Conservation (phyloP, 164 flowering plant genomes). For the Brasenia schreberi region DNA sequence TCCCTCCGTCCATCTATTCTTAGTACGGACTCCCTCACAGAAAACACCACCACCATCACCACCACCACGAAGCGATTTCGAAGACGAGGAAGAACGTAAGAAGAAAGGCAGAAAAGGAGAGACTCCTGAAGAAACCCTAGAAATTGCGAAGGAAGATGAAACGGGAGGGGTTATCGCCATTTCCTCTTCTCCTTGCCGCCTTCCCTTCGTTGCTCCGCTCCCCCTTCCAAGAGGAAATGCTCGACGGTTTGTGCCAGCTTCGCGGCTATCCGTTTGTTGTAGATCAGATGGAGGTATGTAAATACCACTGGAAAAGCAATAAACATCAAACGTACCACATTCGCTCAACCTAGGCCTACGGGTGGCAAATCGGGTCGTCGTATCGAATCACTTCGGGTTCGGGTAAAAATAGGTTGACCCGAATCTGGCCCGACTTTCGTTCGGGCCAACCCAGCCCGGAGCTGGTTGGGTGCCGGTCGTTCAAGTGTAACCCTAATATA, state of each 20-base stretch:
- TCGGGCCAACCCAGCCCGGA: not conserved
- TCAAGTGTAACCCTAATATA: too few relatives aligned
- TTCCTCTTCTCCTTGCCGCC: not conserved
- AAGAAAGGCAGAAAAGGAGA: constrained; percentile 3
- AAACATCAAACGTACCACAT: not conserved
- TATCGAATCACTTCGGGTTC: too few relatives aligned
- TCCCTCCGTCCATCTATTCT: not conserved
- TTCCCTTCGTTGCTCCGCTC: not conserved
- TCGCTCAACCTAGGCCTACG: not conserved
- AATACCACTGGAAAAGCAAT: not conserved
- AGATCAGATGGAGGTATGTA: not conserved
- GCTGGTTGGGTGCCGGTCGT: too few relatives aligned
- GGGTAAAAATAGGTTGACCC: too few relatives aligned
- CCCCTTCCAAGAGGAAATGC: not conserved
- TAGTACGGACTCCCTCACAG: not conserved
- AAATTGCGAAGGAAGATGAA: constrained; percentile 12
- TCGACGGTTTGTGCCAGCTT: not conserved
- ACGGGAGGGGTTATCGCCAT: constrained; percentile 35
- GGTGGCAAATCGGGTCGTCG: not conserved
- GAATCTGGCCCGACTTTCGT: not conserved
- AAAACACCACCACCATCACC: constrained; percentile 5
- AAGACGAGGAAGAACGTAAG: constrained; percentile 5
- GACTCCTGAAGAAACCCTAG: constrained; percentile 1
- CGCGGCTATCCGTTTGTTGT: not conserved
- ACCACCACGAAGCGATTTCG: constrained; percentile 3